Base-by-base conservation (phyloP, 1,139 yeast species). In the Sugiyamaella sp. region DNA sequence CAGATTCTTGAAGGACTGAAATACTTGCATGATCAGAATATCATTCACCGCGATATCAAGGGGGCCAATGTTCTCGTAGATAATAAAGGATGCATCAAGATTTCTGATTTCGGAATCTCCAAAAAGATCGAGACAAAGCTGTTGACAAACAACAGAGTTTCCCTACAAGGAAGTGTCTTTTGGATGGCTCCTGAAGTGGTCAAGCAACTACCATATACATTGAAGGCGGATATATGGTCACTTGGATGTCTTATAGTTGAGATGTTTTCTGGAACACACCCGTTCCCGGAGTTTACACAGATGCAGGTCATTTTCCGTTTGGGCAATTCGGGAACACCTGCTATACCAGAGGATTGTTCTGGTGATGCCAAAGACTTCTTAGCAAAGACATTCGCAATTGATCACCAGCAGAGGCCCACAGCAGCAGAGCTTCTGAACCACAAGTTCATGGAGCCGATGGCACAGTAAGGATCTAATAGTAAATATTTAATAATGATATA, bases 171-270 rank as follows among this genome's bases (percentile, higher is more conserved):
- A 0, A 88, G 96, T 4, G 96, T 90, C 0, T 91, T 85, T 66
- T 91, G 98, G 98, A 91, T 91, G 98, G 97, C 97, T 0, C 98
- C 98, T 0, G 98, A 91, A 68, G 97, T 91, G 12, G 97, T 90
- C 12, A 88, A 89, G 65, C 97, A 90, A 66, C 85, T 89, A 1
- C 88, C 93, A 0, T 88, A 89, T 56, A 90, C 97, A 3, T 82
- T 86, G 49, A 89, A 88, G 67, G 96, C 96, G 0, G 98, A 91
- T 68, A 89, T 91, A 27, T 91, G 98, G 98, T 88, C 96, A 0
- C 87, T 91, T 3, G 98, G 97, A 0, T 89, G 97, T 69, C 78
- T 91, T 29, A 81, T 90, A 17, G 85, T 91, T 27, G 98, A 91
- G 69, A 91, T 91, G 97, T 87, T 87, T 66, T 89, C 97, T 0